phyloP scores from a whole-genome alignment of 208 protist species.

The Trypanosoma avium region DNA sequence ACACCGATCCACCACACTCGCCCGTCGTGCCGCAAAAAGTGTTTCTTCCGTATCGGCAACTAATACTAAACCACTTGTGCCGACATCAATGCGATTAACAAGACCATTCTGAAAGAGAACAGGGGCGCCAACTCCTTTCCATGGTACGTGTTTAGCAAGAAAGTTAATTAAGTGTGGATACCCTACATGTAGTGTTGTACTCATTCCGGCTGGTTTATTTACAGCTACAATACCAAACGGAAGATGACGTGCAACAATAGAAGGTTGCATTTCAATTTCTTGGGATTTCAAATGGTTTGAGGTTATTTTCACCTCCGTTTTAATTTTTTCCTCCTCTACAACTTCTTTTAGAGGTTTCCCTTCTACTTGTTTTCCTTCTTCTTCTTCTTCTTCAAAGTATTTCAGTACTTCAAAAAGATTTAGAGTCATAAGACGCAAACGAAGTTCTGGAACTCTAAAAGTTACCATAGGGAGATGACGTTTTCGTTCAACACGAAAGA shows the following conservation, averaged over 20 bases:
- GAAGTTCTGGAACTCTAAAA: conserved; percentile 34
- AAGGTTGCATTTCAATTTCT: neutral
- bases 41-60: conserved; percentile 28
- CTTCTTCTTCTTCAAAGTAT: conserved; percentile 12
- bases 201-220: conserved; percentile 62
- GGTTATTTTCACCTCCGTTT: too few species aligned
- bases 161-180: conserved; percentile 50
- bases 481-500: conserved; percentile 38
- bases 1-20: conserved; percentile 37
- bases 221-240: conserved; percentile 61
- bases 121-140: conserved; percentile 31
- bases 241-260: conserved; percentile 35
- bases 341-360: neutral
- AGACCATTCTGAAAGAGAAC: conserved; percentile 70
- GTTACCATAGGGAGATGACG: neutral
- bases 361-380: neutral
- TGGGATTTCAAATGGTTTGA: too few species aligned
- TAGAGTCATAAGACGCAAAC: conserved; percentile 34
- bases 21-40: conserved; percentile 32
- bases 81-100: conserved; percentile 83
- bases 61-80: conserved; percentile 75
- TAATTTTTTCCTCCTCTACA: neutral
- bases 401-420: conserved; percentile 30
- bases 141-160: conserved; percentile 40
- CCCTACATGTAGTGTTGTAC: conserved; percentile 57